Evolutionary conservation across 768 basidiomycete genomes (phyloP).

Genomic region (Kwoniella sp.): DNA sequence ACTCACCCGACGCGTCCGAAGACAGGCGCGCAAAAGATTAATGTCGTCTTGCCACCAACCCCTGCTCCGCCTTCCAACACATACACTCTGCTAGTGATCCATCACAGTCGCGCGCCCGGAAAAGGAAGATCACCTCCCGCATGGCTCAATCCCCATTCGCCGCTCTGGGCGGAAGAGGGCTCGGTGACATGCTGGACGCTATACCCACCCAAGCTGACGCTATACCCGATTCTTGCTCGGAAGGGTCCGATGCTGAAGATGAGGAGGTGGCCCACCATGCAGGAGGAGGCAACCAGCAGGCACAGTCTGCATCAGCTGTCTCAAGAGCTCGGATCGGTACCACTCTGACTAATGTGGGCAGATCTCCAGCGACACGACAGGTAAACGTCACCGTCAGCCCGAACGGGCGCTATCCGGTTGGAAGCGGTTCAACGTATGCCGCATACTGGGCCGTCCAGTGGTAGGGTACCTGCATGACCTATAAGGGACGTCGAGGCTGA

Average conservation of each 20-base stretch:
- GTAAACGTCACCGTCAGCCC: too few species aligned
- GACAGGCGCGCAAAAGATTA: constrained; percentile 9
- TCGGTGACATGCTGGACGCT: constrained; percentile 11
- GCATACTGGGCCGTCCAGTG: constrained; percentile 33
- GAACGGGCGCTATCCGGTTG: too few species aligned
- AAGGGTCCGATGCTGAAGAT: constrained; percentile 16
- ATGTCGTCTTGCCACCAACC: constrained; percentile 14
- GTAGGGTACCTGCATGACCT: constrained; percentile 18
- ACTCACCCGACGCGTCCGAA: background rate
- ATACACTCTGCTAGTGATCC: too few species aligned
- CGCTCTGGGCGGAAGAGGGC: constrained; percentile 1
- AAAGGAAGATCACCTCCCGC: background rate
- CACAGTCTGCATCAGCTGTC: too few species aligned
- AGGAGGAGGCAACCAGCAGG: too few species aligned
- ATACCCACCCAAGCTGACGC: constrained; percentile 14
- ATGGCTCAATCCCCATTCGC: constrained; percentile 3
- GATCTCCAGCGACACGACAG: too few species aligned
- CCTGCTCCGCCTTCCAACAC: background rate
- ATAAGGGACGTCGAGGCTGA: background rate
- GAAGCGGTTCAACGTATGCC: constrained; percentile 2
- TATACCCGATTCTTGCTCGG: constrained; percentile 26
- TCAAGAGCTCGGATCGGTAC: too few species aligned
- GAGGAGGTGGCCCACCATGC: background rate
- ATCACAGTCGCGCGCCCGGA: too few species aligned
- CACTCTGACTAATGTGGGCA: too few species aligned